These are phyloP conservation scores for Noccaea caerulescens DNA, from an alignment of 345 rosid genomes.

Conservation along the genomic window DNA sequence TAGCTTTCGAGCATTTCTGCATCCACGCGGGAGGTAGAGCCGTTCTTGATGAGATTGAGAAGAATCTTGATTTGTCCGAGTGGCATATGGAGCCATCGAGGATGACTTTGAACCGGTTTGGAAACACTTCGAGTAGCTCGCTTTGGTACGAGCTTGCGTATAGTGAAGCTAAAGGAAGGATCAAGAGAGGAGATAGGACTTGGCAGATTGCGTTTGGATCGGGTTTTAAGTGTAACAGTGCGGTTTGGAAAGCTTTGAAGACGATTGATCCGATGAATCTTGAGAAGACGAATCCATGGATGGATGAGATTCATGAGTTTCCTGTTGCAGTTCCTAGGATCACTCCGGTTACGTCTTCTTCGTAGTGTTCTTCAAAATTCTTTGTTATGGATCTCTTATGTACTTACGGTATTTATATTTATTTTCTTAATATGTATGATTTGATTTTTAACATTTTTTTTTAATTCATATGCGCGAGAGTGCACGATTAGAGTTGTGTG, in stretches of 20 bases:
- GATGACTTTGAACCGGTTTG: conserved; percentile 85
- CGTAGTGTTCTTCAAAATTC: neutral
- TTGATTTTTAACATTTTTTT: neutral
- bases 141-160: conserved; percentile 92
- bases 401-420: conserved; percentile 25
- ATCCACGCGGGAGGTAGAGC: conserved; percentile 94
- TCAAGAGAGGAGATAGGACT: conserved; percentile 76
- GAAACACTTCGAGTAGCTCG: conserved; percentile 91
- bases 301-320: conserved; percentile 71
- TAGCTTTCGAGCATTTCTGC: conserved; percentile 90
- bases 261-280: conserved; percentile 56
- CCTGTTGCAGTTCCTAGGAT: conserved; percentile 78
- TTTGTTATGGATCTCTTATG: conserved; percentile 17
- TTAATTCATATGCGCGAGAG: neutral
- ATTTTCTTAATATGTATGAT: conserved; percentile 22
- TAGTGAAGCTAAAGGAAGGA: conserved; percentile 83
- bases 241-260: conserved; percentile 82
- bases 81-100: conserved; percentile 98
- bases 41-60: conserved; percentile 85
- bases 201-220: conserved; percentile 98
- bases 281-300: conserved; percentile 76
- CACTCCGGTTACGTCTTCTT: conserved; percentile 36
- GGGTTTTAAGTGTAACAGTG: conserved; percentile 95
- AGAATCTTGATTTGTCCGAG: conserved; percentile 68
- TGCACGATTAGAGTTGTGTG: neutral